phyloP scores from a whole-genome alignment of 1,284 basidiomycete genomes.

The Ceratobasidium sp. region DNA sequence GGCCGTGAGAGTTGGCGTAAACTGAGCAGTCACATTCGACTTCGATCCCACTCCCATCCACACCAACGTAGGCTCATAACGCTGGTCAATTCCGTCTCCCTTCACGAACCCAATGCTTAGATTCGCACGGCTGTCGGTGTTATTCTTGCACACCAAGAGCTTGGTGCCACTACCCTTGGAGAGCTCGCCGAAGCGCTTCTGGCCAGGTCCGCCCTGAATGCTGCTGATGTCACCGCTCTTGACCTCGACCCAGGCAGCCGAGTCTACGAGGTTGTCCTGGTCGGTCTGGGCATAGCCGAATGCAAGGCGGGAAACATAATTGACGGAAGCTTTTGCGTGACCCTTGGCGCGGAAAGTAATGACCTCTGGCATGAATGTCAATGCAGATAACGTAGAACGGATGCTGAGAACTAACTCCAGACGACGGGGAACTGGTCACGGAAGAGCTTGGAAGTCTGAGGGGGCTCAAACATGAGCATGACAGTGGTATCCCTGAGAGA shows the following conservation, averaged over 20 bases:
- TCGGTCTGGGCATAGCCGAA: slow-evolving; percentile 30
- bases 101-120: slow-evolving; percentile 30
- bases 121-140: slow-evolving; percentile 1
- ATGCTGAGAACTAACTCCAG: slow-evolving; percentile 2
- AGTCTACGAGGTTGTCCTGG: slow-evolving; percentile 5
- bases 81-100: slow-evolving; percentile 20
- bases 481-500: slow-evolving; percentile 15
- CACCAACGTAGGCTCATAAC: no score
- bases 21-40: no score
- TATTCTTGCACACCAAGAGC: slow-evolving; percentile 22
- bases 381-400: neutral
- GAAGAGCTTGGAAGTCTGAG: slow-evolving; percentile 4
- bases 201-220: neutral
- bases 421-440: slow-evolving; percentile 17
- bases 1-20: no score
- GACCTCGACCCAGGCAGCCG: no score
- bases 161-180: neutral
- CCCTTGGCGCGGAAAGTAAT: no score
- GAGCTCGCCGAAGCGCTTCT: slow-evolving; percentile 3
- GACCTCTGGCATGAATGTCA: slow-evolving; percentile 11
- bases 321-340: slow-evolving; percentile 4
- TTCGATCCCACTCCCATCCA: no score
- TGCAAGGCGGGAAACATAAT: neutral
- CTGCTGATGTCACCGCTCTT: slow-evolving; percentile 11
- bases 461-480: slow-evolving; percentile 23